These are phyloP conservation scores for Tolypocladium ophioglossoides DNA, from an alignment of 2,329 filamentous ascomycete genomes.

Conservation along the genomic window DNA sequence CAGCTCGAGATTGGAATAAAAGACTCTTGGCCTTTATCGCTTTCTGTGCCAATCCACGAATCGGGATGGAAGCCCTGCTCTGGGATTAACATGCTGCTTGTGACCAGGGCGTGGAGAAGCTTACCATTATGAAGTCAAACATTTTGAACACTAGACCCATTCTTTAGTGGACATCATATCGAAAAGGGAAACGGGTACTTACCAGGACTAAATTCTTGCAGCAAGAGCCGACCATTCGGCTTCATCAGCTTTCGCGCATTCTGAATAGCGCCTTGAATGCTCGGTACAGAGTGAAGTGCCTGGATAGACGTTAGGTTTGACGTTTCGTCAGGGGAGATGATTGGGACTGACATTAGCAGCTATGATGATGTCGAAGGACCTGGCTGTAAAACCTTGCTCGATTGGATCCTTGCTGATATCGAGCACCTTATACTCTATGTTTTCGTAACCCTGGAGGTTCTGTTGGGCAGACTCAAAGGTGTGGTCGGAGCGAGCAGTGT, in stretches of 20 bases:
- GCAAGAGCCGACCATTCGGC: neutral
- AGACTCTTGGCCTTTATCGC: neutral
- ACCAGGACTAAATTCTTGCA: neutral
- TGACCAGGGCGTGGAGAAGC: too few relatives aligned
- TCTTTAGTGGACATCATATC: neutral
- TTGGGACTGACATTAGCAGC: neutral
- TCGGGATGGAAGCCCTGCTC: neutral
- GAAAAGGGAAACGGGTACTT: neutral
- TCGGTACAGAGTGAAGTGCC: neutral
- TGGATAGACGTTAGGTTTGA: neutral
- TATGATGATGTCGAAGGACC: slow-evolving; percentile 4
- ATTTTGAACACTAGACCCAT: neutral
- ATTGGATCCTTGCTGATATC: slow-evolving; percentile 10
- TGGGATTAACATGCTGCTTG: neutral
- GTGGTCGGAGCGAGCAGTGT: slow-evolving; percentile 11
- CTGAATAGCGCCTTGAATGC: neutral
- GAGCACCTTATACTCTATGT: slow-evolving; percentile 11
- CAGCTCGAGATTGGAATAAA: neutral
- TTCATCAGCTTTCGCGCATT: neutral
- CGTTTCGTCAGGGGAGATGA: neutral
- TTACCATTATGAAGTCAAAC: neutral
- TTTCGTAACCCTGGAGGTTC: slow-evolving; percentile 4
- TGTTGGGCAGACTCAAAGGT: slow-evolving; percentile 12
- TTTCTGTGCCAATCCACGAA: neutral
- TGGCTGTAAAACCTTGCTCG: slow-evolving; percentile 4